These are phyloP conservation scores for Albatrellus ellisii DNA, from an alignment of 768 basidiomycete genomes.

Conservation along the genomic window DNA sequence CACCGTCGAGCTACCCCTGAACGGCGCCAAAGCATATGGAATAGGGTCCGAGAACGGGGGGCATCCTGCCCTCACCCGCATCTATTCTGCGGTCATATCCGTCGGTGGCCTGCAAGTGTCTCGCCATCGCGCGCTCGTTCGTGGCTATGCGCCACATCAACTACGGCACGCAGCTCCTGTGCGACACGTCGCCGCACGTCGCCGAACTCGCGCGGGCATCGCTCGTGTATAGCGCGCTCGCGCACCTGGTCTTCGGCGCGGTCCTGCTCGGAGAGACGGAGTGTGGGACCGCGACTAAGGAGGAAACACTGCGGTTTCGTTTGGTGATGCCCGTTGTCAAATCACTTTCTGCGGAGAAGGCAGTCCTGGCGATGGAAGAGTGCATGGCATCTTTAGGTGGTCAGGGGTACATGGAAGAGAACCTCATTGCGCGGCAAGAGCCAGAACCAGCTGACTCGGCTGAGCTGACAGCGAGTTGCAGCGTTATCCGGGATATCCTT, in stretches of 20 bases:
- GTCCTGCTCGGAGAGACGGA: conserved; percentile 53
- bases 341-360: conserved; percentile 56
- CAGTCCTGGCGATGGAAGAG: conserved; percentile 52
- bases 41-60: conserved; percentile 47
- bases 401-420: conserved; percentile 79
- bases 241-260: conserved; percentile 49
- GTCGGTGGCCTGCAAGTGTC: conserved; percentile 45
- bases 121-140: conserved; percentile 54
- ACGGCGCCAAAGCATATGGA: conserved; percentile 46
- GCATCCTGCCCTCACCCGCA: conserved; percentile 66
- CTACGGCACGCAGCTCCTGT: conserved; percentile 34
- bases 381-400: conserved; percentile 66
- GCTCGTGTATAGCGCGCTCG: conserved; percentile 51
- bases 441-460: neutral
- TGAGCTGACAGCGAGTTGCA: conserved; percentile 10
- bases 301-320: conserved; percentile 41
- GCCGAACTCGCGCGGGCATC: conserved; percentile 47
- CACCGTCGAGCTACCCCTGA: conserved; percentile 60
- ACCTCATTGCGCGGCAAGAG: conserved; percentile 43
- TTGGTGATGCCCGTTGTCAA: conserved; percentile 60
- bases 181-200: conserved; percentile 48
- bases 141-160: conserved; percentile 44
- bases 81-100: conserved; percentile 47
- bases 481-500: conserved; percentile 48
- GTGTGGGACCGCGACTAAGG: conserved; percentile 33